Evolutionary conservation across 192 early-diverging fungal genomes (phyloP).

Genomic region (Coemansia sp.): DNA sequence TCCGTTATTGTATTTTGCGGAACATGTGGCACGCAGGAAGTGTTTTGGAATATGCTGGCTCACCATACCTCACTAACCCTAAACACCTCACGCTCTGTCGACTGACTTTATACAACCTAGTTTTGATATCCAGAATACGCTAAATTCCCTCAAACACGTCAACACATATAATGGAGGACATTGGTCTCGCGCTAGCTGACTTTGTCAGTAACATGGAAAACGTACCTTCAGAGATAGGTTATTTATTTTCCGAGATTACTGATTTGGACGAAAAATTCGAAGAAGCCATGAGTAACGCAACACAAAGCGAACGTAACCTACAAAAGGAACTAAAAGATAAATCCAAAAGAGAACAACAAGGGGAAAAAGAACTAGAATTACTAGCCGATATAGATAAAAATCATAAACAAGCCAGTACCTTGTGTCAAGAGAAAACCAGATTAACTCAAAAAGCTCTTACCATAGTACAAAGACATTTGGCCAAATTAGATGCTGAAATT

Average conservation of each 20-base stretch:
- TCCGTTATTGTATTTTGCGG: no score
- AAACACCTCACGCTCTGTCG: no score
- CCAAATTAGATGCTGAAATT: constrained; percentile 41
- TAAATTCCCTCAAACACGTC: background rate
- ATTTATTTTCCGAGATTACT: constrained; percentile 43
- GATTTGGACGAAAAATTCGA: constrained; percentile 47
- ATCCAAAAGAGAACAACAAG: constrained; percentile 15
- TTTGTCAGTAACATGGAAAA: constrained; percentile 52
- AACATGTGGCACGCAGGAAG: no score
- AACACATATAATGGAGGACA: constrained; percentile 37
- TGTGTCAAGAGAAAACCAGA: constrained; percentile 37
- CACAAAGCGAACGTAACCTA: constrained; percentile 19
- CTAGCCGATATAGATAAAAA: constrained; percentile 17
- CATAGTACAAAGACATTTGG: constrained; percentile 42
- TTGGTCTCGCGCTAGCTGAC: constrained; percentile 44
- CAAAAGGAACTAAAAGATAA: constrained; percentile 26
- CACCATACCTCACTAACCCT: no score
- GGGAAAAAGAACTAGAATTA: constrained; percentile 20
- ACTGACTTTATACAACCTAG: no score
- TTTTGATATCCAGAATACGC: no score
- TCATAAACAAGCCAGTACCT: constrained; percentile 13
- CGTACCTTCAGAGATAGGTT: constrained; percentile 45
- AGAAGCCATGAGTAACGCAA: constrained; percentile 23
- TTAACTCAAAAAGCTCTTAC: constrained; percentile 41
- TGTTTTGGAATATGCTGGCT: no score